Percentiles rank a stretch among this genome's conserved stretches.
These are phyloP conservation scores for Pythium guiyangense DNA, from an alignment of 352 stramenopile genomes.

Conservation along the genomic window DNA sequence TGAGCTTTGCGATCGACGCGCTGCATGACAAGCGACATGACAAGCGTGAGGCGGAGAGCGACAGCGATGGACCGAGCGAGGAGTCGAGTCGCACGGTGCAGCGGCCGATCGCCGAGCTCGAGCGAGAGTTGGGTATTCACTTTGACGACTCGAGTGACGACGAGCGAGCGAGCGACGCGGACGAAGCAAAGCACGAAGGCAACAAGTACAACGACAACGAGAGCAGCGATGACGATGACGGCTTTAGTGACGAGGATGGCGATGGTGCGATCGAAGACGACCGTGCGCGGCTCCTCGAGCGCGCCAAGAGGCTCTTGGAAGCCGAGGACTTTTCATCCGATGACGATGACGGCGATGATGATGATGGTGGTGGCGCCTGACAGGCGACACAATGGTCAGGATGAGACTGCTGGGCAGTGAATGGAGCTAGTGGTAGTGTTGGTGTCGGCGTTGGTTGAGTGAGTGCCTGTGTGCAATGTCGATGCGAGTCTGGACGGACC, in stretches of 20 bases:
- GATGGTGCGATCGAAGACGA: conserved; percentile 48
- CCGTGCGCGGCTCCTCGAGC: conserved; percentile 32
- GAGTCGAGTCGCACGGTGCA: conserved; percentile 29
- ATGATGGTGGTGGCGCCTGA: conserved; percentile 13
- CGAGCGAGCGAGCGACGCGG: conserved; percentile 18
- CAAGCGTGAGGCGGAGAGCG: conserved; percentile 11
- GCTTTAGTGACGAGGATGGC: conserved; percentile 22
- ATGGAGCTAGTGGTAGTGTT: no score
- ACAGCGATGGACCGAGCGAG: conserved; percentile 18
- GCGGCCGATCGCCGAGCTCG: conserved; percentile 64
- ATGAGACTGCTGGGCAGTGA: no score
- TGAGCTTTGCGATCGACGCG: background rate
- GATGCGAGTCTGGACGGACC: no score
- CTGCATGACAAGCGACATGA: background rate
- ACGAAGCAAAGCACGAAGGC: conserved; percentile 13
- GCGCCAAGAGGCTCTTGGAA: conserved; percentile 46
- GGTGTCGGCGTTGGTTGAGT: no score
- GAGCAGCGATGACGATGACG: conserved; percentile 25
- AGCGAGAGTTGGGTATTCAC: conserved; percentile 58
- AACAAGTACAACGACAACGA: conserved; percentile 17
- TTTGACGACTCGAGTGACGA: conserved; percentile 63
- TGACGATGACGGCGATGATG: conserved; percentile 28
- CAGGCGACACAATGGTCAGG: background rate
- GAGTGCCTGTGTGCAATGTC: no score
- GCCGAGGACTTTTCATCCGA: conserved; percentile 41